A percentile compares a stretch with the other conserved stretches of the same genome.
Conservation (phyloP, 148 eudicot genomes). For the Diospyros lotus region DNA sequence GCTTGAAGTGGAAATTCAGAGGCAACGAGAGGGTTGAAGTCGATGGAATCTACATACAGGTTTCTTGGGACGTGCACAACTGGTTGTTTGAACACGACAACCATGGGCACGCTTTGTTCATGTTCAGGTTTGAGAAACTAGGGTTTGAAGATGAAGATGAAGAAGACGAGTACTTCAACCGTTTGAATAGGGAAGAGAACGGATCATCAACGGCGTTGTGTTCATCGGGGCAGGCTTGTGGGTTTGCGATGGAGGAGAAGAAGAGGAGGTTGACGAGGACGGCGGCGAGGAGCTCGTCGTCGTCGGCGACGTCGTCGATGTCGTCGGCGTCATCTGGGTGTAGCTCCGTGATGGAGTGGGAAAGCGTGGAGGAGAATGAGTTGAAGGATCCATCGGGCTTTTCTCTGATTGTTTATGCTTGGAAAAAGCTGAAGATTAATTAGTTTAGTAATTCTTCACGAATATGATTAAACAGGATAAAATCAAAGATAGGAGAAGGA, state of each 20-base stretch:
- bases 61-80: conserved; percentile 77
- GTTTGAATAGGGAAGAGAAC: conserved; percentile 1
- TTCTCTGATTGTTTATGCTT: conserved; percentile 77
- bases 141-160: conserved; percentile 4
- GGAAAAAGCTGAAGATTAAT: conserved; percentile 41
- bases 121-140: conserved; percentile 49
- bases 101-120: conserved; percentile 65
- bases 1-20: conserved; percentile 77
- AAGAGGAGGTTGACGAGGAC: conserved; percentile 36
- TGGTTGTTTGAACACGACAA: conserved; percentile 54
- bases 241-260: conserved; percentile 52
- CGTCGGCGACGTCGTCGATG: conserved; percentile 46
- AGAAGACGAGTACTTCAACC: not conserved
- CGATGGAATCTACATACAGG: conserved; percentile 50
- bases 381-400: conserved; percentile 70
- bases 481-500: too few relatives aligned
- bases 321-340: conserved; percentile 68
- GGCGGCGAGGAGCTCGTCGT: conserved; percentile 44
- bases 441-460: too few relatives aligned
- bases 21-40: conserved; percentile 67
- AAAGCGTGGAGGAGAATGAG: conserved; percentile 72
- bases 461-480: too few relatives aligned
- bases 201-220: not conserved
- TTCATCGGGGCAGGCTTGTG: conserved; percentile 49
- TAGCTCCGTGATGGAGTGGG: conserved; percentile 85